Conservation (phyloP, 441 rosid species). For the Adansonia grandidieri region DNA sequence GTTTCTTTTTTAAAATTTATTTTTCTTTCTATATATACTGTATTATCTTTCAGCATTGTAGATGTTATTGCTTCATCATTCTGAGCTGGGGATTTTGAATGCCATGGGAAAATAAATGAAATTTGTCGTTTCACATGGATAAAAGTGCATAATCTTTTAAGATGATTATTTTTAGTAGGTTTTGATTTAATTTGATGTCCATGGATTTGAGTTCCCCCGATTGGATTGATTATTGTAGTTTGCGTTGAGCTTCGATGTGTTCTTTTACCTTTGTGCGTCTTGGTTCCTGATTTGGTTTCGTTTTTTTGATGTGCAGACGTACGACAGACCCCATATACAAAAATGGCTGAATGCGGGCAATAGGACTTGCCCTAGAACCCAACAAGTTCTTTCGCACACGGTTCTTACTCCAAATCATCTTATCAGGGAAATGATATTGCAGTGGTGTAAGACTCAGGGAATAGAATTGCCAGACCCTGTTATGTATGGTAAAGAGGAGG, state of each 20-base stretch:
- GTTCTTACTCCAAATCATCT: conserved; percentile 70
- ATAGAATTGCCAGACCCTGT: conserved; percentile 48
- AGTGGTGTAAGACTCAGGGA: conserved; percentile 76
- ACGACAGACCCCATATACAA: conserved; percentile 74
- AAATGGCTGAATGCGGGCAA: conserved; percentile 87
- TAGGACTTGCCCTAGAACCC: conserved; percentile 80
- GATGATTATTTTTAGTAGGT: background rate
- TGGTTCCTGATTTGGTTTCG: conserved; percentile 28
- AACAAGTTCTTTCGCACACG: conserved; percentile 80
- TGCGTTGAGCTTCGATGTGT: background rate
- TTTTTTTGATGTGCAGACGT: conserved; percentile 63
- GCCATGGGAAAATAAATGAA: background rate
- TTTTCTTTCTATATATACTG: background rate
- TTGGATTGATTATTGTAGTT: background rate
- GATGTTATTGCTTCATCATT: too few species aligned
- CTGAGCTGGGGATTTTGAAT: background rate
- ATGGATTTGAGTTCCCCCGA: background rate
- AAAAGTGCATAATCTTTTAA: background rate
- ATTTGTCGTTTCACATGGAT: background rate
- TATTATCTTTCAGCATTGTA: background rate
- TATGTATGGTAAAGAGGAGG: conserved; percentile 53
- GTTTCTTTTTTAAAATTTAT: too few species aligned
- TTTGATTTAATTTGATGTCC: background rate
- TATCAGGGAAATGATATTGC: conserved; percentile 74
- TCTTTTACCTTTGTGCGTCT: background rate